Evolutionary conservation across 192 early-diverging fungal species (phyloP), one percentile per base, ranked within the genome.

Genomic region (Coemansia sp.): DNA sequence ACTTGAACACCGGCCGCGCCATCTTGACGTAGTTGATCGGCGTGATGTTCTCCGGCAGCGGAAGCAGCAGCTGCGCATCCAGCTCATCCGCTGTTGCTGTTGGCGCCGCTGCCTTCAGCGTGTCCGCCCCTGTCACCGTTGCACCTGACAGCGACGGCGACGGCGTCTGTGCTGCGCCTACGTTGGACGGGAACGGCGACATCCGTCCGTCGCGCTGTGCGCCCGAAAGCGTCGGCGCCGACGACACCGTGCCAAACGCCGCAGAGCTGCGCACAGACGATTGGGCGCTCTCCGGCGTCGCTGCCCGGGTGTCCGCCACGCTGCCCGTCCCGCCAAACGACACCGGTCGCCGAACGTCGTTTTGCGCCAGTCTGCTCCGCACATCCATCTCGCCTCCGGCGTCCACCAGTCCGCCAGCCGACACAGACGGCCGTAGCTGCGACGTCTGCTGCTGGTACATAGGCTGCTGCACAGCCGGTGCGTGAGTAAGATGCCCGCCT

Each of bases 1-100:
- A 79, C 40, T 79, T 77, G 70, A 83, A 77, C 23, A 83, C 81
- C 0, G 75, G 81, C 7, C 73, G 69, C 4, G 81, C 65, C 72
- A 78, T 77, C 40, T 83, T 83, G 57, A 79, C 76, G 18, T 68
- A 83, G 64, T 83, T 83, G 64, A 79, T 77, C 16, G 76, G 72
- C n/a, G 81, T 79, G 16, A 78, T 65, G 53, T 75, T 75, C 19
- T 57, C 43, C 3, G 81, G 81, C 61, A 79, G 59, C 21, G 62
- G 62, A 48, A 69, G 71, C 56, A 57, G 61, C 8, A 78, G 70
- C 56, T 47, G 54, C 4, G 70, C 66, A 7, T 78, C 81, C 7
- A 83, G 38, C 26, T 83, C 72, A 15, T 75, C 72, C 32, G 32
- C 32, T 32, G 32, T 2, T 32, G 32, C 32, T 32, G 32, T 4